Evolutionary conservation across 2,329 filamentous ascomycete genomes (phyloP).

Genomic region (Scedosporium boydii): DNA sequence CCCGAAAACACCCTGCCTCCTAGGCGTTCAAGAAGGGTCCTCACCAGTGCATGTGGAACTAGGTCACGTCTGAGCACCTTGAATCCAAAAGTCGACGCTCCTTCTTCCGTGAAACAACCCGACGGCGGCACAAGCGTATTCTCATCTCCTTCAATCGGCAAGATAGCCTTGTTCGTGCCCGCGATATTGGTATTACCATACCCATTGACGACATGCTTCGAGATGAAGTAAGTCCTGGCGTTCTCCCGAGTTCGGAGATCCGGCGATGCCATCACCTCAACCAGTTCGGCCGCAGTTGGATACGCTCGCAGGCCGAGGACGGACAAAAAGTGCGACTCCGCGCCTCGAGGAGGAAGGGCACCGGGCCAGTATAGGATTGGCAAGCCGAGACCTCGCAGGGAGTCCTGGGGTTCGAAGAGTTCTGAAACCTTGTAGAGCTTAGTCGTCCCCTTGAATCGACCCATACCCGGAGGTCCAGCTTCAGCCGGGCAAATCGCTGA

Average conservation of each 20-base stretch:
- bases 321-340: constrained; percentile 66
- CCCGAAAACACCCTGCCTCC: background rate
- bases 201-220: constrained; percentile 66
- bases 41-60: constrained; percentile 59
- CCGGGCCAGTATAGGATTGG: constrained; percentile 77
- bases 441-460: constrained; percentile 39
- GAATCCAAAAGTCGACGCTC: constrained; percentile 70
- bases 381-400: constrained; percentile 59
- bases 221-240: constrained; percentile 73
- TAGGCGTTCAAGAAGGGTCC: constrained; percentile 9
- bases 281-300: constrained; percentile 64
- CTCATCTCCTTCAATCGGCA: constrained; percentile 64
- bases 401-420: constrained; percentile 69
- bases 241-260: constrained; percentile 51
- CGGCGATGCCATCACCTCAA: constrained; percentile 65
- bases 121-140: constrained; percentile 60
- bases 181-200: constrained; percentile 59
- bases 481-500: constrained; percentile 80
- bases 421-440: constrained; percentile 64
- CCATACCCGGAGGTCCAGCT: constrained; percentile 39
- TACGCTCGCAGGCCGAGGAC: constrained; percentile 62
- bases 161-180: constrained; percentile 45
- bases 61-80: constrained; percentile 66
- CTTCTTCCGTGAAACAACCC: constrained; percentile 74
- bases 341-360: constrained; percentile 52